A percentile compares a stretch with the other conserved stretches of the same genome.
Evolutionary conservation across 225 moss, liverwort and hornwort species (phyloP).

Genomic region (Polytrichum formosum): DNA sequence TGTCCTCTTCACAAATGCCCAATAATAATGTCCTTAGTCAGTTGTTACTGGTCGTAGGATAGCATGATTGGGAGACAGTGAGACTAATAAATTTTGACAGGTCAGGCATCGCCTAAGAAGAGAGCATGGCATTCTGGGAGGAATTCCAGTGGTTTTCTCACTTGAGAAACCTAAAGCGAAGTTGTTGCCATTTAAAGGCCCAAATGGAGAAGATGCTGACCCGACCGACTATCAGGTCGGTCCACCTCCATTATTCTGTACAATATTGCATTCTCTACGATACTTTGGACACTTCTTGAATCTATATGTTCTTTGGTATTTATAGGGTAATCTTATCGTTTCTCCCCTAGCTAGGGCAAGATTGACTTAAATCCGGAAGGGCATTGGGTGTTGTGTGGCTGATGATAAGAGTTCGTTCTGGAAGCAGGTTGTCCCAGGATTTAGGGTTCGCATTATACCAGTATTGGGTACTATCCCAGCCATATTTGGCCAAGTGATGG

Average conservation of each 20-base stretch:
- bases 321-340: background rate
- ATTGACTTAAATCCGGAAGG: no score
- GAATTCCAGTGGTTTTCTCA: slow-evolving; percentile 94
- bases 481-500: slow-evolving; percentile 99
- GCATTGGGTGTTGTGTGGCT: no score
- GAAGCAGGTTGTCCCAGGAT: slow-evolving; percentile 91
- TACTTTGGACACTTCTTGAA: background rate
- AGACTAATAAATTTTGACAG: slow-evolving; percentile 41
- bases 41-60: slow-evolving; percentile 1
- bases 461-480: slow-evolving; percentile 98
- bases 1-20: background rate
- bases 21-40: background rate
- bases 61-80: background rate
- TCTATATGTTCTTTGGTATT: background rate
- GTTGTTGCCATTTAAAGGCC: slow-evolving; percentile 76
- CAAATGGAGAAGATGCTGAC: slow-evolving; percentile 64
- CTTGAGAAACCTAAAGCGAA: slow-evolving; percentile 86
- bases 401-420: background rate
- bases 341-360: background rate
- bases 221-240: slow-evolving; percentile 92
- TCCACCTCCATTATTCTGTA: background rate
- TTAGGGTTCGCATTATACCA: slow-evolving; percentile 95
- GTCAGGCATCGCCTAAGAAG: slow-evolving; percentile 86
- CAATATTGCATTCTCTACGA: no score
- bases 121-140: slow-evolving; percentile 77